phyloP scores from a whole-genome alignment of 805 yeast species.

The Spathaspora sp. region DNA sequence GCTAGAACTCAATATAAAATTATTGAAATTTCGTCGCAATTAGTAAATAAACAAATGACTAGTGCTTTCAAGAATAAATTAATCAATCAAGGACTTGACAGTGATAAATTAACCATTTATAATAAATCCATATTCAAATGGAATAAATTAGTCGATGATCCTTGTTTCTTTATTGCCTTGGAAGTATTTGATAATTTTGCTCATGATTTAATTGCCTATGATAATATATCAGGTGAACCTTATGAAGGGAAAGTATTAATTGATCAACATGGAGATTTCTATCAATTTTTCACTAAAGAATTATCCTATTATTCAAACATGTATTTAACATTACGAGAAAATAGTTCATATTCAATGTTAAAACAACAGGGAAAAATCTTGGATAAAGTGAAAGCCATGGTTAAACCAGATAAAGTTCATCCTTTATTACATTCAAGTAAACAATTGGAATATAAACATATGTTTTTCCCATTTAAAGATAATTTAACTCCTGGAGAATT shows the following conservation, averaged over 20 bases:
- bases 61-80: constrained; percentile 33
- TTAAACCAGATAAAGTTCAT: constrained; percentile 40
- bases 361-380: constrained; percentile 16
- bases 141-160: constrained; percentile 55
- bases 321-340: constrained; percentile 54
- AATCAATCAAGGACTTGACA: constrained; percentile 44
- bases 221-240: constrained; percentile 61
- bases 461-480: constrained; percentile 62
- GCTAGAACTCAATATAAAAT: constrained; percentile 62
- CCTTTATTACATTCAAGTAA: constrained; percentile 55
- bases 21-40: constrained; percentile 64
- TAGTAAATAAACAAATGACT: constrained; percentile 54
- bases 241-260: constrained; percentile 75
- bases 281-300: constrained; percentile 64
- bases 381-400: constrained; percentile 21
- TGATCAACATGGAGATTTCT: constrained; percentile 71
- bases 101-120: constrained; percentile 56
- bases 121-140: constrained; percentile 77
- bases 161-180: constrained; percentile 73
- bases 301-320: constrained; percentile 53
- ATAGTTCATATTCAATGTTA: constrained; percentile 37
- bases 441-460: constrained; percentile 42
- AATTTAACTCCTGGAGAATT: constrained; percentile 69
- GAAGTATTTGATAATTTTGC: constrained; percentile 84
- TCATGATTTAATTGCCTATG: constrained; percentile 79